A percentile compares a stretch with the other conserved stretches of the same genome.
Evolutionary conservation across 345 rosid species (phyloP).

Genomic region (Eucalyptus sideroxylon): DNA sequence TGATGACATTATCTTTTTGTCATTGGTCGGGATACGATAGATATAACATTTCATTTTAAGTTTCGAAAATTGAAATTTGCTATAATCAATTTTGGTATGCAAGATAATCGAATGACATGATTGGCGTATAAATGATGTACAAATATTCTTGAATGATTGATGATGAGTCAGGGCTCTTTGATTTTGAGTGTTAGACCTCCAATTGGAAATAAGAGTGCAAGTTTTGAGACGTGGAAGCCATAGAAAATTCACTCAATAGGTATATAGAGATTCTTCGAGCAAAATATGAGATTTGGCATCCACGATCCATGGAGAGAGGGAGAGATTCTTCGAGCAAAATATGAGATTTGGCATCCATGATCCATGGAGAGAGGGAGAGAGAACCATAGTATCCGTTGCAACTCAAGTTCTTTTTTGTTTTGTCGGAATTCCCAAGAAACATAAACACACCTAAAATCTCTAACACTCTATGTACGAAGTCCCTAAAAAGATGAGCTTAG

Average conservation of each 20-base stretch:
- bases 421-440: background rate
- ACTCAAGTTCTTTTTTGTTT: background rate
- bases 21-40: rapidly evolving
- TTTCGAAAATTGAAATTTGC: no score
- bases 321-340: background rate
- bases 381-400: background rate
- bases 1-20: no score
- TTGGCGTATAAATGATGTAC: background rate
- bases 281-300: background rate
- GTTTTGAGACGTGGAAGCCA: rapidly evolving
- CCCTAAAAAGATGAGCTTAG: background rate
- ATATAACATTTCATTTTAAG: no score
- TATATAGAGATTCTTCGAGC: background rate
- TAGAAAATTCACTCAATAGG: background rate
- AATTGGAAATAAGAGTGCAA: background rate
- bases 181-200: background rate
- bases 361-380: background rate
- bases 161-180: background rate
- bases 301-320: background rate
- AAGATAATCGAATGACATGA: background rate
- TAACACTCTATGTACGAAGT: no score
- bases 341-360: rapidly evolving
- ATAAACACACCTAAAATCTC: background rate
- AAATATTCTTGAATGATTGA: background rate
- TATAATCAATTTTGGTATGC: no score